Evolutionary conservation across 2,329 filamentous ascomycete species (phyloP).

Genomic region (Aspergillus sp.): DNA sequence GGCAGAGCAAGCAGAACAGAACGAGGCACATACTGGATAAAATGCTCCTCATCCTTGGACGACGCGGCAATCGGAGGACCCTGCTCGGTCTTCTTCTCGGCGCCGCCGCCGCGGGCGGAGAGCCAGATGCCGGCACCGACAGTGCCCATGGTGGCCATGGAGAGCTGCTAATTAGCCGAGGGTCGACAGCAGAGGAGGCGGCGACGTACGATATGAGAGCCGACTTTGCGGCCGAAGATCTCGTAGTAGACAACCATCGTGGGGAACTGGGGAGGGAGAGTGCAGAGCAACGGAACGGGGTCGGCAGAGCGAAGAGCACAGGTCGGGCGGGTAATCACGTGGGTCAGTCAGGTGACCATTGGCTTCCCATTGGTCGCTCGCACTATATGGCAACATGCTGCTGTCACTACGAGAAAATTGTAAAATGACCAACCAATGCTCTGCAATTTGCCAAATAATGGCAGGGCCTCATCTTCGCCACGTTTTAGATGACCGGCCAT

Average conservation of each 20-base stretch:
- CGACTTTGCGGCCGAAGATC: slow-evolving; percentile 43
- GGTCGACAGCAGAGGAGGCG: slow-evolving; percentile 1
- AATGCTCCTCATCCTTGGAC: slow-evolving; percentile 60
- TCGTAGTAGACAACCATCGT: slow-evolving; percentile 46
- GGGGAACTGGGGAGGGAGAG: slow-evolving; percentile 13
- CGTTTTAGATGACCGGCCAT: too few species aligned
- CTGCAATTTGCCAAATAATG: too few species aligned
- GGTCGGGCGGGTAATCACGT: too few species aligned
- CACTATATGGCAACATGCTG: too few species aligned
- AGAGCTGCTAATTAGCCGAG: slow-evolving; percentile 39
- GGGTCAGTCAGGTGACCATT: slow-evolving; percentile 3
- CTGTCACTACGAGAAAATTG: too few species aligned
- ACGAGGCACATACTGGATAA: slow-evolving; percentile 54
- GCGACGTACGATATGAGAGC: slow-evolving; percentile 42
- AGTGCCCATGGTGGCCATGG: slow-evolving; percentile 48
- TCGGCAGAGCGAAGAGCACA: too few species aligned
- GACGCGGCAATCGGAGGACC: slow-evolving; percentile 53
- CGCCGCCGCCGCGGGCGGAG: slow-evolving; percentile 37
- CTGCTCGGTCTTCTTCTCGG: slow-evolving; percentile 34
- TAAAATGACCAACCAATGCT: too few species aligned
- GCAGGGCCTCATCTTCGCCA: too few species aligned
- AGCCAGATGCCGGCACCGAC: slow-evolving; percentile 40
- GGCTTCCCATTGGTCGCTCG: too few species aligned
- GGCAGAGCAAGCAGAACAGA: background rate
- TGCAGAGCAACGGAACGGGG: slow-evolving; percentile 7